Conservation (phyloP, 345 rosid species). For the Eucalyptus camaldulensis region DNA sequence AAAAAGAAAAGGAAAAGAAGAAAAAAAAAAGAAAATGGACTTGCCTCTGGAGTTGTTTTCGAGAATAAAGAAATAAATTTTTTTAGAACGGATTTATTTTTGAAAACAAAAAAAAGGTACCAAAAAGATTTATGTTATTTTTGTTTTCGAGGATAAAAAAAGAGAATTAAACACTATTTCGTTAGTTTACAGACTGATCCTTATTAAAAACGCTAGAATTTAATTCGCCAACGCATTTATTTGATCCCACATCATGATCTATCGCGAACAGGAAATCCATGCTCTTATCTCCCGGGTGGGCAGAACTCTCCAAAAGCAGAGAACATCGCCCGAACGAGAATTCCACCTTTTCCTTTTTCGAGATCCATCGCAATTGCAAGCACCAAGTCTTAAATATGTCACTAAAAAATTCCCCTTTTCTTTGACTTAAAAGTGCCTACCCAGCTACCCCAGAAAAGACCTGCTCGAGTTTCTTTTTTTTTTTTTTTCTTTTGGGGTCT, state of each 20-base stretch:
- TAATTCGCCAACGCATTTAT: background rate
- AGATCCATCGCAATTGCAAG: background rate
- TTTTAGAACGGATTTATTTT: no score
- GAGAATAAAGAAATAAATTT: no score
- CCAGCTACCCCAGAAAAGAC: background rate
- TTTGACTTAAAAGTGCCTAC: background rate
- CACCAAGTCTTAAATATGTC: background rate
- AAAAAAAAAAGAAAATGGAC: accelerated
- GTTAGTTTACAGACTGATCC: no score
- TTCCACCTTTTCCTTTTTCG: background rate
- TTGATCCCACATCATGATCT: background rate
- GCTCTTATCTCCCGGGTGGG: background rate
- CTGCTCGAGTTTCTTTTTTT: background rate
- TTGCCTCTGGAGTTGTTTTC: accelerated
- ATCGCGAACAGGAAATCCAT: background rate
- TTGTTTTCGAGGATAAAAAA: no score
- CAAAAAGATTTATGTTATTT: accelerated
- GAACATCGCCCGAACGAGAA: background rate
- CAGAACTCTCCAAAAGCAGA: background rate
- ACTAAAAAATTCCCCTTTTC: background rate
- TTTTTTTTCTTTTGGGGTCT: accelerated
- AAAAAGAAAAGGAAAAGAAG: accelerated
- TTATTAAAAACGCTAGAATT: no score
- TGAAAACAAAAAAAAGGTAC: accelerated
- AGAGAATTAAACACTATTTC: no score